phyloP scores from a whole-genome alignment of 2,329 filamentous ascomycete species.

The Beauveria scarabaeidicola region DNA sequence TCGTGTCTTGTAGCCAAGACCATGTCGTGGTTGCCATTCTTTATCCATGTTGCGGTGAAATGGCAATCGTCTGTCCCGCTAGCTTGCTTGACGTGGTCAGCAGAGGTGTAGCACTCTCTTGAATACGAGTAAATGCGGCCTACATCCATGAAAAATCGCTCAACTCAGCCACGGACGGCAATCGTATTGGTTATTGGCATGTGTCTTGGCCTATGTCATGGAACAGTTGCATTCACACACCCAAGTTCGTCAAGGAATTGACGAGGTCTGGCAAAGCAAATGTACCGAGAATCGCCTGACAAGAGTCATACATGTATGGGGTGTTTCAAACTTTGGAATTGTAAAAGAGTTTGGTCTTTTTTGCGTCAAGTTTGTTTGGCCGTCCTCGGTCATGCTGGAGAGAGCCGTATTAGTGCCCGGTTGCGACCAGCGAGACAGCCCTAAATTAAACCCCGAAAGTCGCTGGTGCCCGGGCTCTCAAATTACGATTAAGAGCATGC shows the following conservation, averaged over 20 bases:
- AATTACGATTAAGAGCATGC: no score
- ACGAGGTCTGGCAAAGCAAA: neutral
- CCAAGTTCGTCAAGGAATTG: neutral
- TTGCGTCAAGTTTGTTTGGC: no score
- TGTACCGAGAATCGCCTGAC: neutral
- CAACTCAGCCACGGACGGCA: constrained; percentile 25
- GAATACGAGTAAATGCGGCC: constrained; percentile 22
- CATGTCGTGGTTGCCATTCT: constrained; percentile 40
- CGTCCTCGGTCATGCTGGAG: neutral
- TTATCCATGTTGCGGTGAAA: constrained; percentile 32
- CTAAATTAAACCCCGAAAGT: neutral
- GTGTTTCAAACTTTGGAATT: neutral
- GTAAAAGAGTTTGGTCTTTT: neutral
- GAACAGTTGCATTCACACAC: neutral
- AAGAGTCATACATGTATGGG: neutral
- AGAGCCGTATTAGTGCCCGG: neutral
- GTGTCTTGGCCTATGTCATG: neutral
- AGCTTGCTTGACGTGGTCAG: constrained; percentile 24
- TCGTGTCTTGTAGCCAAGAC: constrained; percentile 41
- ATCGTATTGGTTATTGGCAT: constrained; percentile 18
- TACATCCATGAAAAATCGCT: constrained; percentile 34
- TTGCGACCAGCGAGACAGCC: neutral
- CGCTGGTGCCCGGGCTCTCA: no score
- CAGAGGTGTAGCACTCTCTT: neutral
- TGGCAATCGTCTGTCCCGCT: constrained; percentile 32